Percentiles rank a stretch among this genome's conserved stretches.
phyloP scores from a whole-genome alignment of 345 rosid genomes.

The Salix dunnii region DNA sequence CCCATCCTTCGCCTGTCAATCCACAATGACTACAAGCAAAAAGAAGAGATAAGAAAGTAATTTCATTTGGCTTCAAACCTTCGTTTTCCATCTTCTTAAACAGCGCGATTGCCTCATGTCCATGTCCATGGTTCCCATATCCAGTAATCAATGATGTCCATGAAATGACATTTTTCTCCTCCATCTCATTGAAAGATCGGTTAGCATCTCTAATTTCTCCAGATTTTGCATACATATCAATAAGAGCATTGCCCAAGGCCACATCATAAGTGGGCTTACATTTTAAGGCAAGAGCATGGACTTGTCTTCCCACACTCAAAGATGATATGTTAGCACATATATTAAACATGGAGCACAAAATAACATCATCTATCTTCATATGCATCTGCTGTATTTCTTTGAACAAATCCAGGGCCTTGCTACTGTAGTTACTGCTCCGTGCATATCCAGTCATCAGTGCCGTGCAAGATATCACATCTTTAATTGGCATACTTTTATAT shows the following conservation, averaged over 20 bases:
- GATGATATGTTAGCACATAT: conserved; percentile 52
- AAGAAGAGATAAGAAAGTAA: conserved; percentile 30
- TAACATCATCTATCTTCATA: conserved; percentile 48
- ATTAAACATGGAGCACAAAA: conserved; percentile 55
- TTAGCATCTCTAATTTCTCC: conserved; percentile 28
- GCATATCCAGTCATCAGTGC: conserved; percentile 61
- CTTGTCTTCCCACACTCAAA: conserved; percentile 55
- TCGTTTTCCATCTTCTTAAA: conserved; percentile 27
- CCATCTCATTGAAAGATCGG: conserved; percentile 21
- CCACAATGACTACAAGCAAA: conserved; percentile 31
- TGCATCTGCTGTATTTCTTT: conserved; percentile 44
- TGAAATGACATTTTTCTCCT: conserved; percentile 28
- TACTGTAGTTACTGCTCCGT: conserved; percentile 20
- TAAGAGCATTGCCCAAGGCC: conserved; percentile 24
- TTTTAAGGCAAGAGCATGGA: conserved; percentile 56
- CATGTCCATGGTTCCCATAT: conserved; percentile 26
- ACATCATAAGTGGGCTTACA: conserved; percentile 37
- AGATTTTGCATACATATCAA: conserved; percentile 35
- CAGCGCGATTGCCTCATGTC: conserved; percentile 22
- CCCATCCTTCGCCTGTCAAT: conserved; percentile 22
- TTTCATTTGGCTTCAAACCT: conserved; percentile 25
- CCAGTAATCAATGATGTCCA: conserved; percentile 31
- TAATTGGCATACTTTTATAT: conserved; percentile 32
- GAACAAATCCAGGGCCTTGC: conserved; percentile 48
- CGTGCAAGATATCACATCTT: conserved; percentile 59